These are phyloP conservation scores for Diophrys sp. DNA, from an alignment of 73 alveolate species.

Conservation along the genomic window DNA sequence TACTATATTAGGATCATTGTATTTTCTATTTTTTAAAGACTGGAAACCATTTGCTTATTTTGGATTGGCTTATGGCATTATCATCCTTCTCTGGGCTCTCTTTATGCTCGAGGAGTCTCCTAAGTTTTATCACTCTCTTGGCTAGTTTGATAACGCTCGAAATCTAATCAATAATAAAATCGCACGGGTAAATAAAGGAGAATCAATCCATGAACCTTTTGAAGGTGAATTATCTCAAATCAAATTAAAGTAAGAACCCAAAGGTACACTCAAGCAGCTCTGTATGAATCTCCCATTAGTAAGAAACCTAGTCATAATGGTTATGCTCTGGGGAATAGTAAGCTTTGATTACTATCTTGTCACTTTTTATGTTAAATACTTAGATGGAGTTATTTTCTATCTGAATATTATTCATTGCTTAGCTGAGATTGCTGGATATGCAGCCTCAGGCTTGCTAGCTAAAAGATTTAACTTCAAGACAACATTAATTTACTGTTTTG, in stretches of 20 bases:
- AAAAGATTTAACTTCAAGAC: neutral
- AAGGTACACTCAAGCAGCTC: neutral
- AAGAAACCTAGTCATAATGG: constrained; percentile 22
- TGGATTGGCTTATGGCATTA: no score
- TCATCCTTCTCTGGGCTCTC: no score
- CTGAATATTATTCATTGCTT: constrained; percentile 25
- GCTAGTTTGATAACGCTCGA: neutral
- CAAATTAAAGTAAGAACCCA: no score
- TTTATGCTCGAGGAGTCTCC: constrained; percentile 33
- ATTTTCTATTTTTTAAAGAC: no score
- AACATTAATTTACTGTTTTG: neutral
- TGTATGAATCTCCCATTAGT: neutral
- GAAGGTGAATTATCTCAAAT: no score
- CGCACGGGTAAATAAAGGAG: no score
- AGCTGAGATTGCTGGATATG: constrained; percentile 4
- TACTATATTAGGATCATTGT: neutral
- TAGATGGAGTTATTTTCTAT: constrained; percentile 45
- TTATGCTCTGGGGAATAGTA: constrained; percentile 27
- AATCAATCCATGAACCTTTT: no score
- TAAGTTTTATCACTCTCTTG: neutral
- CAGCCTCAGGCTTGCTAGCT: neutral
- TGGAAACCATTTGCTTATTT: no score
- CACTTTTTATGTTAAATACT: constrained; percentile 39
- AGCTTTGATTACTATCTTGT: constrained; percentile 38
- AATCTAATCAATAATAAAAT: no score